Evolutionary conservation across 352 stramenopile genomes (phyloP), one percentile per base, ranked within the genome.

Genomic region (Paralagenidium karlingii): DNA sequence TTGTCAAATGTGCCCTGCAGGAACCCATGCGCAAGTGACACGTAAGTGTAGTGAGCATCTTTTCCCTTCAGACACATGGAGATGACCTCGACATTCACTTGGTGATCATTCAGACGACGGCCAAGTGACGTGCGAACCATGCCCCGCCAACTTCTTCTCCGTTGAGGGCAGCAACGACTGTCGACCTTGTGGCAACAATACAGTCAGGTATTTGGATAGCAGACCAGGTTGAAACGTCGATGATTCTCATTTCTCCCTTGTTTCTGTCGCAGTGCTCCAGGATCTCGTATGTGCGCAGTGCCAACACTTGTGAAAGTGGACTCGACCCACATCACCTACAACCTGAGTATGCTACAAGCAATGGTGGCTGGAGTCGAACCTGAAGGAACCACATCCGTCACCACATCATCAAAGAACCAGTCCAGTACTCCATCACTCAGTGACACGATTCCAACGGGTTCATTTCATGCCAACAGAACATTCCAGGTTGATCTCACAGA

Each of bases 311-410:
- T 7, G 19, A 20, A 16, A 36, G 16, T 20, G 3, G 7, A 36
- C 22, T 22, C 22, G 30, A 36, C 60, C n/a, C 45, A 62, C 13
- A 53, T 77, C 27, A 74, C 61, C 24, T 87, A 87, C 53, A 81
- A 84, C 34, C 51, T 87, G n/a, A 76, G 66, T 19, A 39, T 78
- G n/a, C 40, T 87, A 3, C 66, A 87, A 47, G 57, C 52, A 40
- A 60, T 87, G 0, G 63, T 80, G 24, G 82, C 64, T 63, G 69
- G 69, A 28, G 22, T 8, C 30, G 30, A 7, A 7, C 30, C 19
- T 22, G 19, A 7, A 3, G 3, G 19, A 20, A 3, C 30, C 16
- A 20, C 19, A 36, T 16, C 19, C 22, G 30, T 7, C 30, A 22
- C 22, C 22, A 20, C 19, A 16, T 16, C 30, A 22, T 16, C 30